Conservation (phyloP, 108 stramenopile species). For the Skeletonema grethae region DNA sequence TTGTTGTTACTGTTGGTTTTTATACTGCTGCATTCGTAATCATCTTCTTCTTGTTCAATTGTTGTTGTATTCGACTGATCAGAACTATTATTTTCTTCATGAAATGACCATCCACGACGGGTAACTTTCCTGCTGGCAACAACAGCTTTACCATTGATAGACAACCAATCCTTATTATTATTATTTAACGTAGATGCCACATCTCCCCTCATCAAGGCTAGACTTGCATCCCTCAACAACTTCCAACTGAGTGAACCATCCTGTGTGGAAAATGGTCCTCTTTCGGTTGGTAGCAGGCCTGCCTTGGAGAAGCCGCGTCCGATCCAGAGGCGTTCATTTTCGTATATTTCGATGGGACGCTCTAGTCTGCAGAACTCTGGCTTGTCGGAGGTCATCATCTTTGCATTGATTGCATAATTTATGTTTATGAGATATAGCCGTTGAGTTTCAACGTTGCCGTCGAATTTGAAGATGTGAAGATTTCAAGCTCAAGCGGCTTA, state of each 20-base stretch:
- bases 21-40: constrained; percentile 17
- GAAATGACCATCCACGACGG: neutral
- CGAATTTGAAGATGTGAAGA: no score
- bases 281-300: constrained; percentile 63
- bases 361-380: constrained; percentile 3
- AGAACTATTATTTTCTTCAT: neutral
- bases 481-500: no score
- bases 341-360: constrained; percentile 54
- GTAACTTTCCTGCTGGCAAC: neutral
- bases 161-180: neutral
- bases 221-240: constrained; percentile 43
- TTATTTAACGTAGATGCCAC: neutral
- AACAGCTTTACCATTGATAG: neutral
- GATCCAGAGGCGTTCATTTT: constrained; percentile 70
- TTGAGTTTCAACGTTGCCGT: no score
- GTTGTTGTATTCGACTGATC: neutral
- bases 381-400: constrained; percentile 20
- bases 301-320: constrained; percentile 61
- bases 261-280: constrained; percentile 52
- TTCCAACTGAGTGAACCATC: constrained; percentile 66
- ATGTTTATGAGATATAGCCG: no score
- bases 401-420: neutral
- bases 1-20: neutral
- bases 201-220: constrained; percentile 46
- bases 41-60: constrained; percentile 20